Evolutionary conservation across 225 moss, liverwort and hornwort genomes (phyloP).

Genomic region (Rhytidiadelphus loreus): DNA sequence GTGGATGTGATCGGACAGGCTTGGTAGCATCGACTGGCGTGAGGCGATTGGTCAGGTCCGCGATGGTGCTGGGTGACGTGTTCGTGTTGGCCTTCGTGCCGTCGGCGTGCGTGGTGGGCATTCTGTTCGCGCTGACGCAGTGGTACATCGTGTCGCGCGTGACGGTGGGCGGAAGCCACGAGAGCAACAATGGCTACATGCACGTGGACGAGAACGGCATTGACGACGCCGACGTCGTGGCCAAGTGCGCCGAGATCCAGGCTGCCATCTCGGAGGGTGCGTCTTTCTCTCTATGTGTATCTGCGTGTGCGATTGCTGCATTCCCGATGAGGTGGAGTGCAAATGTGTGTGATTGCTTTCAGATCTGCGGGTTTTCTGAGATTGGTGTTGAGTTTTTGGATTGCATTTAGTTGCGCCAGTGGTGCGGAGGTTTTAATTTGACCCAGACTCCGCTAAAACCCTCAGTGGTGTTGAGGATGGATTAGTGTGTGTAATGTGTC

Average conservation of each 20-base stretch:
- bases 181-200: slow-evolving; percentile 48
- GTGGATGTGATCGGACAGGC: neutral
- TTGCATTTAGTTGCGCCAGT: neutral
- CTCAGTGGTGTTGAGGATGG: neutral
- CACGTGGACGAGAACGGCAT: slow-evolving; percentile 59
- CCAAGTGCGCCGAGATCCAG: slow-evolving; percentile 79
- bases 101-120: slow-evolving; percentile 43
- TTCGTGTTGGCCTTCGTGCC: slow-evolving; percentile 75
- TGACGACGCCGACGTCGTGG: slow-evolving; percentile 14
- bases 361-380: neutral
- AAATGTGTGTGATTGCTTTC: neutral
- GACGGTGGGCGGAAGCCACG: slow-evolving; percentile 9
- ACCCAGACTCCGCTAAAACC: neutral
- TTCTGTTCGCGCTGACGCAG: slow-evolving; percentile 64
- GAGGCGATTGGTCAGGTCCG: neutral
- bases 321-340: neutral
- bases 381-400: neutral
- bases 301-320: too few species aligned
- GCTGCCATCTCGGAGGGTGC: slow-evolving; percentile 67
- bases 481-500: neutral
- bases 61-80: slow-evolving; percentile 45
- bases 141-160: slow-evolving; percentile 75
- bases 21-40: neutral
- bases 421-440: neutral
- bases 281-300: neutral